A percentile compares a stretch with the other conserved stretches of the same genome.
Evolutionary conservation across 176 grass and related monocot genomes (phyloP).

Genomic region (Eragrostis nindensis): DNA sequence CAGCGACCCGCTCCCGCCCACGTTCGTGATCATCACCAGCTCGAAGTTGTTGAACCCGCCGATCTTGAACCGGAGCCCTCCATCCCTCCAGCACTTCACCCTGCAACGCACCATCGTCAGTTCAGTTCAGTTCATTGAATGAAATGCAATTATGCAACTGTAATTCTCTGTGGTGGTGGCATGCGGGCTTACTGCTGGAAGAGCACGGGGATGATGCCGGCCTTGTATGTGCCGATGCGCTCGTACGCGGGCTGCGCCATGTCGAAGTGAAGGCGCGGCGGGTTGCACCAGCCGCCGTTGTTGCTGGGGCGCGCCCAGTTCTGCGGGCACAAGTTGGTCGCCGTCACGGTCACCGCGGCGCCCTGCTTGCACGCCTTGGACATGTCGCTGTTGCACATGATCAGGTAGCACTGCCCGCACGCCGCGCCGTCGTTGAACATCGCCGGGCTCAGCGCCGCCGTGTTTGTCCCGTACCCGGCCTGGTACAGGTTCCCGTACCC

Average conservation of each 20-base stretch:
- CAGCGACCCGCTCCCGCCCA: constrained; percentile 31
- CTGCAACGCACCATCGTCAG: neutral
- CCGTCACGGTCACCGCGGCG: constrained; percentile 50
- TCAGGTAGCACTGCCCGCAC: constrained; percentile 76
- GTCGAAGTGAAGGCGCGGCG: constrained; percentile 72
- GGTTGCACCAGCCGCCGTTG: constrained; percentile 83
- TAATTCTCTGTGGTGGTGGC: too few relatives aligned
- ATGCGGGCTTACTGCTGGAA: constrained; percentile 33
- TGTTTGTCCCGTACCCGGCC: constrained; percentile 69
- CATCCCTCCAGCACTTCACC: constrained; percentile 38
- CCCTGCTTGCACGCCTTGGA: constrained; percentile 24
- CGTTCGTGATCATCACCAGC: constrained; percentile 17
- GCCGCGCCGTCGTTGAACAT: constrained; percentile 66
- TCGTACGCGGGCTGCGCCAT: constrained; percentile 38
- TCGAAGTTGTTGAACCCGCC: constrained; percentile 18
- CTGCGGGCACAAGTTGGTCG: constrained; percentile 80
- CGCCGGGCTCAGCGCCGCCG: constrained; percentile 65
- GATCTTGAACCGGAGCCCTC: constrained; percentile 25
- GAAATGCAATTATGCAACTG: too few relatives aligned
- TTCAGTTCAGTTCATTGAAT: neutral
- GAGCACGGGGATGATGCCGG: constrained; percentile 40
- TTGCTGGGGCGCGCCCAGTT: constrained; percentile 73
- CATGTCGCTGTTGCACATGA: constrained; percentile 50
- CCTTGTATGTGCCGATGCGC: constrained; percentile 28
- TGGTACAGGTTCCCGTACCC: constrained; percentile 76